phyloP scores from a whole-genome alignment of 73 alveolate species.

The Loxodes magnus region DNA sequence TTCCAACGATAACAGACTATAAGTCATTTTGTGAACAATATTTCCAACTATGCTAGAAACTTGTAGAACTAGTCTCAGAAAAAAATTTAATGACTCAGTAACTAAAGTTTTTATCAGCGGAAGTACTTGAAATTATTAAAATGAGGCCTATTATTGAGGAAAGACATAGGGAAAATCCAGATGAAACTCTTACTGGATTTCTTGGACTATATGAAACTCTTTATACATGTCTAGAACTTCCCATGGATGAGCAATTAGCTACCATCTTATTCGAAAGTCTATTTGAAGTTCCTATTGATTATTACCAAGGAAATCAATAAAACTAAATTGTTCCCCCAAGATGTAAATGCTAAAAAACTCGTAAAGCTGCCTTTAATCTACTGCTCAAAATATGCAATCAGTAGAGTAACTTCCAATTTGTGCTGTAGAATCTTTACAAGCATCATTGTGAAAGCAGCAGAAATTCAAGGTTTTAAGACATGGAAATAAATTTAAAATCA shows the following conservation, averaged over 20 bases:
- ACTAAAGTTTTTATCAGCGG: too few relatives aligned
- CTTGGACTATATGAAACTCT: not conserved
- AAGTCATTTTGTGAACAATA: slow-evolving; percentile 2
- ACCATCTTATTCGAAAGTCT: not conserved
- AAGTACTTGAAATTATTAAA: not conserved
- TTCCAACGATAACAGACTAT: slow-evolving; percentile 5
- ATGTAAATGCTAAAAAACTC: slow-evolving; percentile 34
- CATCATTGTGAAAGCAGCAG: slow-evolving; percentile 51
- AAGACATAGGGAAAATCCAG: not conserved
- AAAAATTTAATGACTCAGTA: not conserved
- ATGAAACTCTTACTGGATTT: slow-evolving; percentile 9
- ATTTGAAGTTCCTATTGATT: not conserved
- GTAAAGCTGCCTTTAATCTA: slow-evolving; percentile 52
- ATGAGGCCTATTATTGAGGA: not conserved
- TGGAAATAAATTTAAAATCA: slow-evolving; percentile 49
- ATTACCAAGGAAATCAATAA: not conserved
- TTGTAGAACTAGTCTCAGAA: not conserved
- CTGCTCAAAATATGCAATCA: slow-evolving; percentile 26
- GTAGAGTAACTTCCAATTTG: slow-evolving; percentile 11
- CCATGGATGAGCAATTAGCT: not conserved
- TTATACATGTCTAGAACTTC: too few relatives aligned
- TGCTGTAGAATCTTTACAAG: slow-evolving; percentile 20
- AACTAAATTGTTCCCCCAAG: slow-evolving; percentile 21
- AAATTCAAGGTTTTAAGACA: slow-evolving; percentile 40
- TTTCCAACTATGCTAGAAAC: not conserved